Evolutionary conservation across 306 rosid species (phyloP), one percentile per base, ranked within the genome.

Genomic region (Glycyrrhiza uralensis): DNA sequence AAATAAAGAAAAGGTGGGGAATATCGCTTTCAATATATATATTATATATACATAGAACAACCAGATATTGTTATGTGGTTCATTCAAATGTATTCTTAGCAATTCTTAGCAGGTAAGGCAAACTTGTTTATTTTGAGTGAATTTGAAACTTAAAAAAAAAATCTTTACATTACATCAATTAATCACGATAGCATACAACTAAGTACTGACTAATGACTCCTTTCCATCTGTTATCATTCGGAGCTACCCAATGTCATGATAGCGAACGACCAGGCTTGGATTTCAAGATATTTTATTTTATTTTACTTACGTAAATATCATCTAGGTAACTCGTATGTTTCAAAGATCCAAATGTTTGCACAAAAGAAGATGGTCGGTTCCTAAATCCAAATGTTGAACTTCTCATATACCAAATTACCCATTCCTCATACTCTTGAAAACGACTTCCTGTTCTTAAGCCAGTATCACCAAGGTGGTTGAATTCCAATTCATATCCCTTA

Each of bases 291-390:
- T 64, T 56, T 39, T 70, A 10, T 24, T 54, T 24, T 9, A 26
- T n/a, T n/a, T n/a, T n/a, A n/a, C n/a, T 42, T 66, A 35, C 41
- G 41, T 35, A 46, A 59, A 35, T 36, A 52, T 52, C 41, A 6
- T 52, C 24, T n/a, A 14, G 26, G 12, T 15, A 72, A 17, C 57
- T 57, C 4, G 26, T 17, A 11, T 29, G 57, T 56, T 56, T 26
- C 41, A 41, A 56, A 58, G 14, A 55, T 33, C 39, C 30, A 76
- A 10, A 44, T 66, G 68, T n/a, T 75, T 7, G 47, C 71, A n/a
- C 12, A 23, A 7, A 22, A 19, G 56, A 44, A 4, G 3, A 32
- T 1, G 47, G 55, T 41, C 23, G 57, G 58, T 64, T 61, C 36
- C 28, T 22, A 55, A 45, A 61, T 71, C 13, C 33, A 1, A 26